Base-by-base conservation (phyloP, 2,329 filamentous ascomycete genomes). In the Xylaria digitata region DNA sequence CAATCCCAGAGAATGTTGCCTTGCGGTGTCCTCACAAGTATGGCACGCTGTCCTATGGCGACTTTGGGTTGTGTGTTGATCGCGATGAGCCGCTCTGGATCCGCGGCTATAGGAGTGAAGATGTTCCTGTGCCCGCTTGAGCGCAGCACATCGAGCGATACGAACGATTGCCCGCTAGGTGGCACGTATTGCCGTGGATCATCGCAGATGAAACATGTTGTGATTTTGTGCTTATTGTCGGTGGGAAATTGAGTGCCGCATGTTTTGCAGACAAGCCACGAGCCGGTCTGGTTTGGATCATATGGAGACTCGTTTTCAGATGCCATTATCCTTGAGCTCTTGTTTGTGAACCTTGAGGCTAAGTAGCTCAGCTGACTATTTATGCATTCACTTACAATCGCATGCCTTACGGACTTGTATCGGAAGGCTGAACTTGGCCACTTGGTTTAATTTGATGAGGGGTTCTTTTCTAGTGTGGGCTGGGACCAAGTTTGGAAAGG, bases 1-100 rank as follows among this genome's bases (percentile, higher is more conserved):
- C 90, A 89, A 78, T 96, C 93, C 92, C 92, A 96, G 1, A 96
- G 85, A 1, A 96, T 78, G 75, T 94, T 94, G 0, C 92, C 92
- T 0, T 78, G 65, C 0, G 86, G 82, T 0, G 91, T 92, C 56
- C 84, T 82, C 13, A 95, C 80, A 1, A 96, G 81, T 53, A 94
- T 84, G 21, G 89, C 89, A 37, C 92, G 85, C 78, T 96, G 90
- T 0, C 92, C 92, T 69, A 96, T 96, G 61, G 83, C 92, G 67
- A 94, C 80, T 76, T 89, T 83, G 34, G 87, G 88, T 43, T 80
- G 77, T 0, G 86, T 86, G 55, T 75, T 75, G 62, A 89, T 82
- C 60, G 80, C 83, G 26, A 79, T 80, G 57, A 88, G 76, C 7
- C 40, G 55, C 15, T 52, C 53, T 13, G 57, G 56, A 32, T 59